Base-by-base conservation (phyloP, 2,329 filamentous ascomycete genomes). In the Ascocoryne sarcoides region DNA sequence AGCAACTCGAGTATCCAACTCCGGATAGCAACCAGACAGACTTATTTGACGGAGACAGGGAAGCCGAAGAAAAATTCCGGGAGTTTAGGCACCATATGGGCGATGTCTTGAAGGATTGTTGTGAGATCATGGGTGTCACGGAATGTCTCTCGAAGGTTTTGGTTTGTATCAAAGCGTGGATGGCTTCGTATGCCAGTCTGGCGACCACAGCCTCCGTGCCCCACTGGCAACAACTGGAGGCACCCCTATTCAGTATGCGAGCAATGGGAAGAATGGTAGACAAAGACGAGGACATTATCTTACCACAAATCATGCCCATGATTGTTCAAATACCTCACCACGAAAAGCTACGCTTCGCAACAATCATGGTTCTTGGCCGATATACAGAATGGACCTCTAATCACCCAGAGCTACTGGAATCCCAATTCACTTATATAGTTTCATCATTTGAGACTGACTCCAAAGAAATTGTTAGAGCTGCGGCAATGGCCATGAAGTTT, bases 351-450 rank as follows among this genome's bases (percentile, higher is more conserved):
- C 86, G 89, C 5, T 98, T 98, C 64, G 90, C 94, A 47, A 90
- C 90, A 4, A 95, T 96, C 56, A 95, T 98, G 88, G 89, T 93
- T 3, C 75, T 98, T 16, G 92, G 88, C 28, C 77, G 92, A 47
- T 98, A 98, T 60, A 98, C 93, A 0, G 90, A 96, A 62, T 98
- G 92, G 92, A 98, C 93, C 0, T 79, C 92, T 4, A 80, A 87
- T 35, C 92, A 98, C 57, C 86, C 90, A 0, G 87, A 95, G 43
- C 94, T 90, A 33, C 71, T 98, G 7, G 84, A 95, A 62, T 75
- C 85, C 7, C 92, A 98, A 62, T 84, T 98, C 59, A 88, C 87
- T 56, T 98, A 94, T 64, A 94, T 98, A 56, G 89, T 95, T 50
- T 84, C 82, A 4, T 92, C 89, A 0, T 98, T 98, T 65, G 76